Base-by-base conservation (phyloP, 176 grass and related monocot genomes). In the Canna indica region DNA sequence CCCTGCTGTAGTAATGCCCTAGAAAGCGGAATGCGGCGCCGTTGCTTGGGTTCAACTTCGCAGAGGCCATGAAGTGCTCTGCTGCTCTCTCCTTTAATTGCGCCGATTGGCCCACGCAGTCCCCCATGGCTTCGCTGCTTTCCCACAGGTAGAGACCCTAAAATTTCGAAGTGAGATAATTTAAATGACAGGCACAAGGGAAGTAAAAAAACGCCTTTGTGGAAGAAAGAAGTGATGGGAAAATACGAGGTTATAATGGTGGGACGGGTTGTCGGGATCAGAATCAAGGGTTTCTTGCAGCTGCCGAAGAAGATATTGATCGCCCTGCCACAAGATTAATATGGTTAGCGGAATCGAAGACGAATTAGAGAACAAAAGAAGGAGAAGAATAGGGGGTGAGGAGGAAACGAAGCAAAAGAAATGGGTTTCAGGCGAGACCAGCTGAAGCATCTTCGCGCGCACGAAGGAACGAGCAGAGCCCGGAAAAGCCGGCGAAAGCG, bases 11-110 rank as follows among this genome's bases (percentile, higher is more conserved):
- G 77, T 87, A 88, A 64, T 90, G 82, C 58, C 88, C 88, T 0
- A 97, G 88, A 78, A 84, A 83, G 59, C 88, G 79, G 78, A 97
- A 92, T 4, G 86, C 78, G 18, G 22, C 68, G 36, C 85, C 81
- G 60, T 97, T 81, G 41, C 84, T 90, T 17, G 86, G 93, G 68
- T 97, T 90, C 25, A 97, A 64, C 83, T 97, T 97, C 47, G 93
- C 93, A 15, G 84, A 72, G 0, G 86, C 81, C 68, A 97, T 75
- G 84, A 97, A 88, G 75, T 82, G 82, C 75, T 92, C 88, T 15
- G 84, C 84, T 12, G 84, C 93, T 36, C 48, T 83, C 48, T 81
- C 79, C 15, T 76, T 81, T 12, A 86, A 69, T 36, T 69, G 47
- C 73, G 46, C 77, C 34, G 70, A 68, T 29, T 39, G 63, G 34